Conservation (phyloP, 768 basidiomycete species). For the Ramaria sp. region DNA sequence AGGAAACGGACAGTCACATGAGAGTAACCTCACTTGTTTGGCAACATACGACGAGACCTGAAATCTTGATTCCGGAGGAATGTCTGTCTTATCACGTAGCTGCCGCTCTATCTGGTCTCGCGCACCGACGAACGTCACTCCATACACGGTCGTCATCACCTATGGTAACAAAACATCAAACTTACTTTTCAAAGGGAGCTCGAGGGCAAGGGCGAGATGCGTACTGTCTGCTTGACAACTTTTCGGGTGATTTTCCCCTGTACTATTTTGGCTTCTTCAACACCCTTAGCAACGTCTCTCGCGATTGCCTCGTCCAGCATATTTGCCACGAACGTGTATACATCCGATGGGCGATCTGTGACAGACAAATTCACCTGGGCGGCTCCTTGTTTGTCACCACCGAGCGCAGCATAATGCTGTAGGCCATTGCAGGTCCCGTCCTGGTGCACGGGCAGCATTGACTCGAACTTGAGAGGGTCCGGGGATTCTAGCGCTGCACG, state of each 20-base stretch:
- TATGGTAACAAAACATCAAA: conserved; percentile 15
- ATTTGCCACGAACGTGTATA: conserved; percentile 84
- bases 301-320: conserved; percentile 68
- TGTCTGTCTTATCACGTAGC: conserved; percentile 62
- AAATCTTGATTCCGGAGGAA: conserved; percentile 69
- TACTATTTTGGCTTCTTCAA: conserved; percentile 47
- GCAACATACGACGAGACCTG: conserved; percentile 69
- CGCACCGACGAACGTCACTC: conserved; percentile 88
- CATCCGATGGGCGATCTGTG: conserved; percentile 83
- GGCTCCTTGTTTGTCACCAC: conserved; percentile 84
- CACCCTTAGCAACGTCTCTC: conserved; percentile 42
- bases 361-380: conserved; percentile 84
- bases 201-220: conserved; percentile 14
- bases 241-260: conserved; percentile 78
- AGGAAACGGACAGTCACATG: not conserved
- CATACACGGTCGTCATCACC: conserved; percentile 68
- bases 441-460: conserved; percentile 85
- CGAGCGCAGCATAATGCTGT: conserved; percentile 97
- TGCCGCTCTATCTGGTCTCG: conserved; percentile 91
- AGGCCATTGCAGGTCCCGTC: conserved; percentile 98
- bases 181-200: not conserved
- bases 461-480: conserved; percentile 45
- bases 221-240: conserved; percentile 93
- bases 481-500: conserved; percentile 65
- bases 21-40: conserved; percentile 37